Evolutionary conservation across 441 rosid genomes (phyloP), one percentile per base, ranked within the genome.

Genomic region (Syzygium malaccense): DNA sequence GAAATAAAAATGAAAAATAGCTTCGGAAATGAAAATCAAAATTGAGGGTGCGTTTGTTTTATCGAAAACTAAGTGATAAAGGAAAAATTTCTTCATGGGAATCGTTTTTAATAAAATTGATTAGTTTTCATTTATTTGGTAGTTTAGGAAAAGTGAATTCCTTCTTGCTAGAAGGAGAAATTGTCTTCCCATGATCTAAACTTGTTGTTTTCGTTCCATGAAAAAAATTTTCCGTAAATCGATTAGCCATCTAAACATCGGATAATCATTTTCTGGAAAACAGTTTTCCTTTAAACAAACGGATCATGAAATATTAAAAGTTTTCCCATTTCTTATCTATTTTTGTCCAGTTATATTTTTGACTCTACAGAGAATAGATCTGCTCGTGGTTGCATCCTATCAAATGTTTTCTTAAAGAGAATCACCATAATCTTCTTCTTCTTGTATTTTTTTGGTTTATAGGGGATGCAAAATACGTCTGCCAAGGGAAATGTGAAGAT

Each of bases 401-500:
- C 80, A 11, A 71, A 0, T 71, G 48, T 6, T 26, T 71, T 71
- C 51, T 75, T 41, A 37, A 25, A 41, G 23, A 41, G 83, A 45
- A 75, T 41, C 17, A 23, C 14, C 12, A 23, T 20, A 37, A 41
- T 75, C 26, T 71, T 3, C 14, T 2, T 11, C 2, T 75, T 20
- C 20, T 23, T 2, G 12, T 37, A 25, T 23, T 75, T 37, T 37
- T 75, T 23, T 4, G 83, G 17, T 12, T 41, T 62, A 57, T 6
- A 49, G 88, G 80, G 80, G 58, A 62, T 53, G 80, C 49, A 0
- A 32, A 30, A 11, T n/a, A 19, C 9, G 41, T 30, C 41, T 86
- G 88, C 56, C 23, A 62, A 62, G 88, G 58, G 41, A 86, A 64
- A 86, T 86, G 88, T 19, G 80, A 86, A 64, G 80, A 86, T 55